Evolutionary conservation across 352 stramenopile genomes (phyloP).

Genomic region (Thraustochytrium sp.): DNA sequence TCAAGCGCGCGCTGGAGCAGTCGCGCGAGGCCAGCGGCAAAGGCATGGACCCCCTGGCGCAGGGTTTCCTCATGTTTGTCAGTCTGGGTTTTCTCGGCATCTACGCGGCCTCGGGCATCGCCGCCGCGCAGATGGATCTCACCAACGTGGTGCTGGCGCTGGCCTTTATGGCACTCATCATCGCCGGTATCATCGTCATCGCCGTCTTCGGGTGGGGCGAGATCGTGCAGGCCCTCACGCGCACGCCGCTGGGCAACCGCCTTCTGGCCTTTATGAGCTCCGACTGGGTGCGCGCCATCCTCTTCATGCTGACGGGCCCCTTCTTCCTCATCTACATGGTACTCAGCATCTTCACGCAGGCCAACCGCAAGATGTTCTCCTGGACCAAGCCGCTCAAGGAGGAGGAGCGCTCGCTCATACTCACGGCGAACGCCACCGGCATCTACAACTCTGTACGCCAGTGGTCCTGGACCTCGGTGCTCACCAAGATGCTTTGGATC

Average conservation of each 20-base stretch:
- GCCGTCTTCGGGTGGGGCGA: constrained; percentile 47
- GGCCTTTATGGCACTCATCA: constrained; percentile 53
- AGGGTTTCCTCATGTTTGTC: constrained; percentile 40
- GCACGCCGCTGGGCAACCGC: constrained; percentile 34
- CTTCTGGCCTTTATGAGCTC: not conserved
- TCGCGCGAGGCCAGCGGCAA: not conserved
- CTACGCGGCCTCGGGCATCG: constrained; percentile 55
- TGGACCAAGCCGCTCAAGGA: not conserved
- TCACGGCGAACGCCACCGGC: not conserved
- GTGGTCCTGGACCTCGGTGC: constrained; percentile 48
- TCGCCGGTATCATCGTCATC: constrained; percentile 52
- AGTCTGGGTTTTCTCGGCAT: constrained; percentile 54
- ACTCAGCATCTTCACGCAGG: constrained; percentile 56
- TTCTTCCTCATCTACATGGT: constrained; percentile 53
- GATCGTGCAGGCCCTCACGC: not conserved
- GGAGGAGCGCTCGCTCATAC: not conserved
- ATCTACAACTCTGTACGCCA: not conserved
- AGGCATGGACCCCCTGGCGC: constrained; percentile 17
- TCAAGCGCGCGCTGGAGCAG: not conserved
- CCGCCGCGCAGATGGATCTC: constrained; percentile 51
- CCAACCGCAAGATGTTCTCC: constrained; percentile 49
- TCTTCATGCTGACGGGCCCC: constrained; percentile 53
- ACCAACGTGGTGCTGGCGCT: constrained; percentile 52
- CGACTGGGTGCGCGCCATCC: constrained; percentile 51
- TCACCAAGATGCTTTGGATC: constrained; percentile 55